phyloP scores from a whole-genome alignment of 768 basidiomycete genomes.

The Trametes cingulata region DNA sequence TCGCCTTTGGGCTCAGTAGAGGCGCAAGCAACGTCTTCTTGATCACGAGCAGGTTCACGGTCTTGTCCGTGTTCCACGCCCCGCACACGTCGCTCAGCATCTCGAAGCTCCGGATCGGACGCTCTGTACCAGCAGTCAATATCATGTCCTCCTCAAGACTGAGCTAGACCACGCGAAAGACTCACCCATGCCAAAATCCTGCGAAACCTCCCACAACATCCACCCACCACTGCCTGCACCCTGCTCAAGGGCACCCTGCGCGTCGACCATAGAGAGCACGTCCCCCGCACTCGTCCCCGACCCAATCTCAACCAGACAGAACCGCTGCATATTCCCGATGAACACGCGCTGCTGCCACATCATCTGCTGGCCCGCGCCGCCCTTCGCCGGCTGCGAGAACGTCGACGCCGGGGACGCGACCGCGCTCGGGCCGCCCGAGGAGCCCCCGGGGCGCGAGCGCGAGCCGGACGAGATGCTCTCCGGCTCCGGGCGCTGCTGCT shows the following conservation, averaged over 20 bases:
- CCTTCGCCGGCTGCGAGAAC: conserved; percentile 12
- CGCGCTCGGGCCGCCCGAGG: conserved; percentile 20
- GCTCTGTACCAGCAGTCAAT: conserved; percentile 52
- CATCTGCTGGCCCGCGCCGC: conserved; percentile 21
- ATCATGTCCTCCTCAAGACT: conserved; percentile 6
- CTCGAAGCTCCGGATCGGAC: conserved; percentile 88
- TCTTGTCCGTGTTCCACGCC: conserved; percentile 86
- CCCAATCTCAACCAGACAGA: conserved; percentile 71
- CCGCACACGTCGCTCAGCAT: conserved; percentile 74
- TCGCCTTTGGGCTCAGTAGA: conserved; percentile 51
- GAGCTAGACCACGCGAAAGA: conserved; percentile 16
- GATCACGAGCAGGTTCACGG: conserved; percentile 78
- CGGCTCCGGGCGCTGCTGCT: conserved; percentile 4
- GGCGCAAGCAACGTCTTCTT: conserved; percentile 69
- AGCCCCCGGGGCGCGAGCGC: conserved; percentile 29
- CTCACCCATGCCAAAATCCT: conserved; percentile 92
- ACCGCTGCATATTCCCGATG: conserved; percentile 74
- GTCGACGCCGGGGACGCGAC: conserved; percentile 33
- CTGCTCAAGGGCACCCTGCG: conserved; percentile 64
- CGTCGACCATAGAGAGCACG: conserved; percentile 64
- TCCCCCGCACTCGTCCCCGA: conserved; percentile 71
- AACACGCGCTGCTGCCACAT: conserved; percentile 71
- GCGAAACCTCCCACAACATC: conserved; percentile 90
- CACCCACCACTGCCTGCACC: conserved; percentile 65
- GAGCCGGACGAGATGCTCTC: conserved; percentile 19